Conservation (phyloP, 129 eudicot genomes). For the Apium graveolens region DNA sequence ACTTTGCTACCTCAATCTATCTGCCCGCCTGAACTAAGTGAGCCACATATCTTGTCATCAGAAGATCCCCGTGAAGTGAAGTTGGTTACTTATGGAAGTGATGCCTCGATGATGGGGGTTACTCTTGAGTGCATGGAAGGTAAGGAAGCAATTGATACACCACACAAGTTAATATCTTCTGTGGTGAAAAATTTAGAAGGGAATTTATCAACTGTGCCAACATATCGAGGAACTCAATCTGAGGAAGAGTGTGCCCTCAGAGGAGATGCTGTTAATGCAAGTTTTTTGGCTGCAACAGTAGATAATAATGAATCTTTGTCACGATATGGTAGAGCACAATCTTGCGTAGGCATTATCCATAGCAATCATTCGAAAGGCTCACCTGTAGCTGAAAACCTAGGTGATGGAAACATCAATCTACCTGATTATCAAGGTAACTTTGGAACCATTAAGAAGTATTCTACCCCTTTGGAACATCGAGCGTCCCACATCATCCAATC, state of each 20-base stretch:
- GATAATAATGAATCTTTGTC: slow-evolving; percentile 16
- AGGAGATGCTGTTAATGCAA: slow-evolving; percentile 12
- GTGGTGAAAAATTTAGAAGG: slow-evolving; percentile 17
- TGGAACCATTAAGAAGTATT: slow-evolving; percentile 9
- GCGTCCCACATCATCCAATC: slow-evolving; percentile 1
- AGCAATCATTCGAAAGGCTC: slow-evolving; percentile 5
- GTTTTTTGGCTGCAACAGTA: slow-evolving; percentile 3
- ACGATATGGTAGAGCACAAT: slow-evolving; percentile 14
- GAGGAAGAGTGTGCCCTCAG: slow-evolving; percentile 16
- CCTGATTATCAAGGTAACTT: slow-evolving; percentile 11
- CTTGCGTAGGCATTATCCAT: slow-evolving; percentile 21
- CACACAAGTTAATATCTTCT: slow-evolving; percentile 24
- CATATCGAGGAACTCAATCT: slow-evolving; percentile 19
- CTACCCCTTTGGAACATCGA: not conserved
- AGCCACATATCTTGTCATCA: slow-evolving; percentile 16
- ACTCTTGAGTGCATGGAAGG: slow-evolving; percentile 10
- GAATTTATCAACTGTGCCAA: slow-evolving; percentile 20
- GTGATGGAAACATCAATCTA: slow-evolving; percentile 11
- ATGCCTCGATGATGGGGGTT: slow-evolving; percentile 26
- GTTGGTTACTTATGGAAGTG: slow-evolving; percentile 17
- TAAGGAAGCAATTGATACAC: slow-evolving; percentile 16
- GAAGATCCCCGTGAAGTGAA: slow-evolving; percentile 14
- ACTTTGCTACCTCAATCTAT: slow-evolving; percentile 26
- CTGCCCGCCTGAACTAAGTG: slow-evolving; percentile 14
- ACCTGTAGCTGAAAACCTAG: slow-evolving; percentile 17